Conservation (phyloP, 257 asterid species). For the Nicotiana obtusifolia region DNA sequence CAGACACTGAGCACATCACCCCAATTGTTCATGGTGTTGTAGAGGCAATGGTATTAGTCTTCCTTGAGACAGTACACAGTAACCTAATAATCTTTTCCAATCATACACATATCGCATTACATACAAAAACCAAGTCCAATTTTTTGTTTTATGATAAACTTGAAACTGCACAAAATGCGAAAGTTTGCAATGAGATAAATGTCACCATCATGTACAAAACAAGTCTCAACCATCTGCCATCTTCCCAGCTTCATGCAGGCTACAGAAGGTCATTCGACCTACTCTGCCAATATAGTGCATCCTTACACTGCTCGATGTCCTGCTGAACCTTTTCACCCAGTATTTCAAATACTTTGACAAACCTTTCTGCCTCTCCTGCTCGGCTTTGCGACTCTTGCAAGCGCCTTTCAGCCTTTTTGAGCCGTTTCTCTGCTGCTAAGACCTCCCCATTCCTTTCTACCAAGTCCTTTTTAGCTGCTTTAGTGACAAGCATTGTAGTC, state of each 20-base stretch:
- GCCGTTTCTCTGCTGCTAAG: conserved; percentile 20
- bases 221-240: not conserved
- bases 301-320: conserved; percentile 22
- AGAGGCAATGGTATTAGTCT: not conserved
- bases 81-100: not conserved
- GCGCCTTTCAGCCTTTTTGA: conserved; percentile 26
- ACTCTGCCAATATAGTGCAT: conserved; percentile 21
- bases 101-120: not conserved
- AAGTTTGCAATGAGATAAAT: not conserved
- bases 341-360: conserved; percentile 20
- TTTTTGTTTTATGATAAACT: not conserved
- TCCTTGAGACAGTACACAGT: not conserved
- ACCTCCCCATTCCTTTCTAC: conserved; percentile 25
- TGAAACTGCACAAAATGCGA: not conserved
- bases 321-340: conserved; percentile 17
- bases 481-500: conserved; percentile 3
- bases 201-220: not conserved
- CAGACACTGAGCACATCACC: not conserved
- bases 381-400: not conserved
- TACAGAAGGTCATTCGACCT: conserved; percentile 26
- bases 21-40: not conserved
- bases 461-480: conserved; percentile 26
- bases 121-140: not conserved
- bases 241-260: conserved; percentile 1
- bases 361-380: conserved; percentile 10